Conservation (phyloP, 345 rosid species). For the Lepidium didymum region DNA sequence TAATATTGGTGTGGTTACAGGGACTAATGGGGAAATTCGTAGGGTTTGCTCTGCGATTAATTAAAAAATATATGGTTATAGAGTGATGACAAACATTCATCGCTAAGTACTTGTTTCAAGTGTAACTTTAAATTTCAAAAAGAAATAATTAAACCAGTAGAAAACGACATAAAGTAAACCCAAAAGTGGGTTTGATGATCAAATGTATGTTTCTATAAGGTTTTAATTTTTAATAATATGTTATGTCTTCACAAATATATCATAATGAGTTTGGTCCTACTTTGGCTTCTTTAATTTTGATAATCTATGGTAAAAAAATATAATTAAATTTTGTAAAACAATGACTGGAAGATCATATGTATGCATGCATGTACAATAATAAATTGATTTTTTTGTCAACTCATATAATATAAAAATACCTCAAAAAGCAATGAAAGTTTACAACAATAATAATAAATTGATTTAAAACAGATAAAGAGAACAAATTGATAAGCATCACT, state of each 20-base stretch:
- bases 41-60: slow-evolving; percentile 43
- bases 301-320: neutral
- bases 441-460: too few relatives aligned
- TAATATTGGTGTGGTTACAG: slow-evolving; percentile 42
- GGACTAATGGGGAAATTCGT: slow-evolving; percentile 45
- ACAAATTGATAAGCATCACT: too few relatives aligned
- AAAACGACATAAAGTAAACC: neutral
- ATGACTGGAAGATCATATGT: neutral
- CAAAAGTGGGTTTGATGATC: slow-evolving; percentile 19
- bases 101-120: too few relatives aligned
- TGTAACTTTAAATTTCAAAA: slow-evolving; percentile 3
- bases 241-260: neutral
- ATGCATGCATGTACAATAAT: neutral
- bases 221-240: slow-evolving; percentile 4
- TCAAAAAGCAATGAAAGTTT: too few relatives aligned
- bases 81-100: neutral
- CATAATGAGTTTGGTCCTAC: too few relatives aligned
- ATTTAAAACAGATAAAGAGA: too few relatives aligned
- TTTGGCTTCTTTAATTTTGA: neutral
- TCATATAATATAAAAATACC: too few relatives aligned
- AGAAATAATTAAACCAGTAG: slow-evolving; percentile 13
- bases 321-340: neutral
- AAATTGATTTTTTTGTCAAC: too few relatives aligned
- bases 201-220: too few relatives aligned
- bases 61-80: slow-evolving; percentile 13